Evolutionary conservation across 2,329 filamentous ascomycete species (phyloP).

Genomic region (Lachnellula suecica): DNA sequence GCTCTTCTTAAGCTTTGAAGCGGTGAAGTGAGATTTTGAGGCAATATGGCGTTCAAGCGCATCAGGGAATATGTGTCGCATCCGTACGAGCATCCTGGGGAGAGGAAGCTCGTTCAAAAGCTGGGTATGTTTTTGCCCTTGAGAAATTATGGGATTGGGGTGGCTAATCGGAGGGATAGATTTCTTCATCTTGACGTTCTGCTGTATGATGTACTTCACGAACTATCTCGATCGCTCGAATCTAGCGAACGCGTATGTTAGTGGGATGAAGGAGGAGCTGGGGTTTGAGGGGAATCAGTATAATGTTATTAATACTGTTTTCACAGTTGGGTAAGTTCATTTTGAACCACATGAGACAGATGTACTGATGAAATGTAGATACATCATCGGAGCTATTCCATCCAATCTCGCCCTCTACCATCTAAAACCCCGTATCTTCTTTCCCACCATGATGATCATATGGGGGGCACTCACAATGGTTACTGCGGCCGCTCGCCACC

Average conservation of each 20-base stretch:
- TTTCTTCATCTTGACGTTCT: conserved; percentile 36
- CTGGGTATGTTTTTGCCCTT: conserved; percentile 17
- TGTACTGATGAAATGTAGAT: conserved; percentile 29
- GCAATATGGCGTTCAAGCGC: conserved; percentile 10
- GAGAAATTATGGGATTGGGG: conserved; percentile 37
- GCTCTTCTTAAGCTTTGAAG: neutral
- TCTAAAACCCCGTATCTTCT: conserved; percentile 61
- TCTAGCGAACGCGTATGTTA: conserved; percentile 54
- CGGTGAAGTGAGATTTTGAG: neutral
- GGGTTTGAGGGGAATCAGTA: conserved; percentile 47
- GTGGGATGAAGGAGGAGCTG: conserved; percentile 52
- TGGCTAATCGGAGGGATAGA: conserved; percentile 20
- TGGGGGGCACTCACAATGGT: conserved; percentile 66
- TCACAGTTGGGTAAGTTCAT: conserved; percentile 28
- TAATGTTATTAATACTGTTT: conserved; percentile 53
- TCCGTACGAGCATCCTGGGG: conserved; percentile 26
- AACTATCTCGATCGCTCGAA: conserved; percentile 48
- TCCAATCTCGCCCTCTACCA: conserved; percentile 63
- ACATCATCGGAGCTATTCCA: conserved; percentile 57
- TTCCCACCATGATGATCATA: conserved; percentile 60
- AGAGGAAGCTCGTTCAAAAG: conserved; percentile 26
- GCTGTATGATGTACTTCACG: conserved; percentile 39
- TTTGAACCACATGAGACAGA: too few species aligned
- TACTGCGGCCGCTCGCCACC: conserved; percentile 51
- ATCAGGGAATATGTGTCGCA: conserved; percentile 21